Base-by-base conservation (phyloP, 768 basidiomycete species). In the Thelephora aurantiotincta region DNA sequence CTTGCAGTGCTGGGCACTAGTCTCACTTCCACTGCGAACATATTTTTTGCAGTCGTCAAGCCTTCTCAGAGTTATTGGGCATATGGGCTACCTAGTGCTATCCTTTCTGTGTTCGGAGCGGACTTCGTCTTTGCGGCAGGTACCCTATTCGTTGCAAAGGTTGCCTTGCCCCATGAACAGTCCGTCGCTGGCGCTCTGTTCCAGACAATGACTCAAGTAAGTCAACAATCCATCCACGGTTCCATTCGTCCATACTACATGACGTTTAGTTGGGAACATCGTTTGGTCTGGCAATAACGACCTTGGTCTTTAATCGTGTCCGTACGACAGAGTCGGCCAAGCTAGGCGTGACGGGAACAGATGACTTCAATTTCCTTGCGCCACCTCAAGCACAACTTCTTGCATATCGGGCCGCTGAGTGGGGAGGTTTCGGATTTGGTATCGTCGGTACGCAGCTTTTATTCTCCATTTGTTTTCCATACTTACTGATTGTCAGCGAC, bases 111-210 rank as follows among this genome's bases (percentile, higher is more conserved):
- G 12, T 70, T 85, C 43, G 87, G 87, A 16, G 83, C 77, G 1
- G 87, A 89, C 56, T 84, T 89, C 51, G 76, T 83, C 2, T 88
- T 77, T 55, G 66, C 86, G 0, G 64, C 77, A 0, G 87, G 86
- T 2, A 82, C 81, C 5, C 63, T 89, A 13, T 89, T 82, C 54
- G 73, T 86, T 37, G 80, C 84, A 2, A 81, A 79, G 55, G 68
- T 81, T 9, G 70, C 76, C 1, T 59, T 71, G 1, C 77, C 76
- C 2, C 69, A 81, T 47, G 86, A 89, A 54, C 86, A 89, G 60
- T 80, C 77, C 60, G 67, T 88, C 3, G 77, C 79, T 5, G 85
- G 82, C 2, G 86, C 77, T 11, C 50, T 87, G 16, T 87, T 88
- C 61, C 81, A 83, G 57, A 86, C 86, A 0, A 77, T 89, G 73